Percentiles rank a stretch among this genome's conserved stretches.
Conservation (phyloP, 495 filamentous ascomycete genomes). For the Penicillium steckii region DNA sequence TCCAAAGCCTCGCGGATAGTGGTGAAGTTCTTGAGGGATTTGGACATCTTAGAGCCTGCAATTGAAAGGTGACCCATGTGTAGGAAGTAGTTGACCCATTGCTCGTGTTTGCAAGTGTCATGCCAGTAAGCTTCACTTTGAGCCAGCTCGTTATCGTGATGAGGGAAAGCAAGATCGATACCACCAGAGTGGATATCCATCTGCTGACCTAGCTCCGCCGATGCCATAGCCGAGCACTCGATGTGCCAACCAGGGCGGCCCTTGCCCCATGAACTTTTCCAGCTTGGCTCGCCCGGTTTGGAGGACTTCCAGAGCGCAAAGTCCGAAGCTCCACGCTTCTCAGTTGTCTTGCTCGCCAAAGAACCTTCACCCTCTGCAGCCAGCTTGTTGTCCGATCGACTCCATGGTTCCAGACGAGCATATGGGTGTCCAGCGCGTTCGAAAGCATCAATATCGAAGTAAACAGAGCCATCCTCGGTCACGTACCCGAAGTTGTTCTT, state of each 20-base stretch:
- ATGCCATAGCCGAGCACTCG: constrained; percentile 97
- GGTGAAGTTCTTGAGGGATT: constrained; percentile 95
- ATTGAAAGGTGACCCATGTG: constrained; percentile 96
- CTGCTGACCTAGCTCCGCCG: constrained; percentile 71
- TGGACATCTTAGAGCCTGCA: constrained; percentile 90
- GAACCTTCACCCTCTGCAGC: constrained; percentile 90
- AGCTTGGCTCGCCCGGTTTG: constrained; percentile 88
- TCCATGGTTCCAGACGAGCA: constrained; percentile 84
- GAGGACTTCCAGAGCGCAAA: constrained; percentile 96
- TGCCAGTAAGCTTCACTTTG: constrained; percentile 86
- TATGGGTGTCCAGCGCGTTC: constrained; percentile 82
- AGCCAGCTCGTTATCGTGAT: constrained; percentile 95
- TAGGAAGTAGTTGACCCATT: constrained; percentile 95
- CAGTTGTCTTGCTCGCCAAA: constrained; percentile 62
- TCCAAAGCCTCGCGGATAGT: constrained; percentile 84
- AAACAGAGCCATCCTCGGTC: constrained; percentile 81
- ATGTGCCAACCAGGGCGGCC: constrained; percentile 97
- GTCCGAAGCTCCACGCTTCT: constrained; percentile 72
- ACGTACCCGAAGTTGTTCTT: constrained; percentile 83
- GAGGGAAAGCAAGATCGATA: constrained; percentile 89
- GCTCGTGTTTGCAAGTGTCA: constrained; percentile 43
- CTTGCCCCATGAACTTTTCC: constrained; percentile 81
- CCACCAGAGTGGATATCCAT: constrained; percentile 96
- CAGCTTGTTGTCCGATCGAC: constrained; percentile 74
- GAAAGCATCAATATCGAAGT: constrained; percentile 89